Percentiles rank a stretch among this genome's conserved stretches.
Evolutionary conservation across 805 yeast genomes (phyloP).

Genomic region (Ogataea glucozyma): DNA sequence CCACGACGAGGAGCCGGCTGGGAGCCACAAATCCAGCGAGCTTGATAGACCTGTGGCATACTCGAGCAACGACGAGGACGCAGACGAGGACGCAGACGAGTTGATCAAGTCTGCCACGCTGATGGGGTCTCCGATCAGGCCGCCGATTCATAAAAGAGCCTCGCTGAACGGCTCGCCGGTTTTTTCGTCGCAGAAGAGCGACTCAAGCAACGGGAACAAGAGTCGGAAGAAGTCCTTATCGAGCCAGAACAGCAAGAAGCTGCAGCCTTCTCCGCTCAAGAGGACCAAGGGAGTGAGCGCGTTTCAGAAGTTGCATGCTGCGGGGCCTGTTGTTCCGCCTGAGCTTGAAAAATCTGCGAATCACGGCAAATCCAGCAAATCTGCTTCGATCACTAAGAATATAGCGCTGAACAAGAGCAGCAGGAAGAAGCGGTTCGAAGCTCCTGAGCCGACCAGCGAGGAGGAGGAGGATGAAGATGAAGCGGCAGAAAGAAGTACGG

Average conservation of each 20-base stretch:
- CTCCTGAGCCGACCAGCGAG: conserved; percentile 14
- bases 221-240: conserved; percentile 5
- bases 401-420: conserved; percentile 29
- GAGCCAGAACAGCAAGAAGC: conserved; percentile 6
- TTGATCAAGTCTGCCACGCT: conserved; percentile 31
- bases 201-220: conserved; percentile 1
- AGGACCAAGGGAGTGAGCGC: conserved; percentile 17
- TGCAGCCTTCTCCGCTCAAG: conserved; percentile 28
- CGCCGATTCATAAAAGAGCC: conserved; percentile 17
- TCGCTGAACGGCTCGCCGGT: conserved; percentile 25
- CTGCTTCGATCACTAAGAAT: conserved; percentile 30
- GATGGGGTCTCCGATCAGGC: conserved; percentile 34
- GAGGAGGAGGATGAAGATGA: conserved; percentile 8
- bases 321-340: too few relatives aligned
- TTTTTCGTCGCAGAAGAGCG: conserved; percentile 7
- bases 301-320: conserved; percentile 20
- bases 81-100: conserved; percentile 33
- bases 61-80: conserved; percentile 18
- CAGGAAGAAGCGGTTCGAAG: conserved; percentile 18
- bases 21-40: background rate
- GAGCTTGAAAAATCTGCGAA: conserved; percentile 12
- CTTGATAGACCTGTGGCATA: conserved; percentile 10
- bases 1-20: conserved; percentile 6
- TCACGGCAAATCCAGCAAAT: conserved; percentile 6
- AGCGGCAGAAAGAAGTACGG: conserved; percentile 1